Percentiles rank a stretch among this genome's conserved stretches.
Conservation (phyloP, 2,329 filamentous ascomycete genomes). For the Cercospora sp. region DNA sequence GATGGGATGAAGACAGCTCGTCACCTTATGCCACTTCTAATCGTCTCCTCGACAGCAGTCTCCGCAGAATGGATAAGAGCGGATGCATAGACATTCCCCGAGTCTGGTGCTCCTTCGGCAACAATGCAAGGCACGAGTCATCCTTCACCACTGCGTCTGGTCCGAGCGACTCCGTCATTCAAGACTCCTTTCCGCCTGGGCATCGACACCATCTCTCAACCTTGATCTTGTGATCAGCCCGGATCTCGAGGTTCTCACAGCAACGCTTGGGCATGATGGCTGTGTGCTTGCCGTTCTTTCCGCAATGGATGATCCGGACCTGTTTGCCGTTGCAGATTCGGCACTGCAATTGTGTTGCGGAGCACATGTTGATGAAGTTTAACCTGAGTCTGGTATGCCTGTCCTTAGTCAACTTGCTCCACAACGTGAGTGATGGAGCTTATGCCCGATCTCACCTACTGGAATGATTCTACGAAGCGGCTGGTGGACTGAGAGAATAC, state of each 20-base stretch:
- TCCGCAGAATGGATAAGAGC: not conserved
- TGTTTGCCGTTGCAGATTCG: not conserved
- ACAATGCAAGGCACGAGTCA: not conserved
- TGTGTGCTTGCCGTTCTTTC: not conserved
- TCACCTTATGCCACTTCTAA: not conserved
- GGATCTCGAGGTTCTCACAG: not conserved
- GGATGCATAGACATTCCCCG: not conserved
- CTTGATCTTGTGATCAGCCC: not conserved
- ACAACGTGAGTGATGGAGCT: too few species aligned
- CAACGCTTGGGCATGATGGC: not conserved
- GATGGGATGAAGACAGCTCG: conserved; percentile 53
- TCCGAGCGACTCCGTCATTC: not conserved
- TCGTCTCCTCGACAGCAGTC: not conserved
- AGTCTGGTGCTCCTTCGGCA: not conserved
- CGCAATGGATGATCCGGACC: not conserved
- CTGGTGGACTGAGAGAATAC: not conserved
- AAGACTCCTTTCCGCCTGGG: not conserved
- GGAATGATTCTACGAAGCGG: not conserved
- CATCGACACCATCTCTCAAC: not conserved
- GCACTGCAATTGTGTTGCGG: not conserved
- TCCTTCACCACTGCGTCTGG: not conserved
- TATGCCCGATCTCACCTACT: not conserved
- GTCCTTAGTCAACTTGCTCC: not conserved
- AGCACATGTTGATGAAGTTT: not conserved
- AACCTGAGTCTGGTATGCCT: not conserved